Percentiles rank a stretch among this genome's conserved stretches.
Evolutionary conservation across 2,329 filamentous ascomycete genomes (phyloP).

Genomic region (Diaporthe sp.): DNA sequence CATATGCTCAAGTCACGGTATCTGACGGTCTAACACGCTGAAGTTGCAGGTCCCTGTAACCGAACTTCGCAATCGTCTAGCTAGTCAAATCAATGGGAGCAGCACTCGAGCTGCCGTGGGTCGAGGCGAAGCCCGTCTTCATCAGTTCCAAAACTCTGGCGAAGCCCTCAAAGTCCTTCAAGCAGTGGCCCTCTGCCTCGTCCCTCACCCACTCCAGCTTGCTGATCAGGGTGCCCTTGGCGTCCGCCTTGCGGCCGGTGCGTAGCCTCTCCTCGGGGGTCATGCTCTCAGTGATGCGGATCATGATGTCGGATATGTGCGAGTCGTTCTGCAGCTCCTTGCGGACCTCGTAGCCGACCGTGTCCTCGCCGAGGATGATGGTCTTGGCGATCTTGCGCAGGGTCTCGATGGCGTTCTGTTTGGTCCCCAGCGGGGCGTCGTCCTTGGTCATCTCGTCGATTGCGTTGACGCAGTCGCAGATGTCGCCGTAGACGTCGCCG

Average conservation of each 20-base stretch:
- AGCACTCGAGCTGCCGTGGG: not conserved
- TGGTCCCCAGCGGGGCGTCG: conserved; percentile 28
- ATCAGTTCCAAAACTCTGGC: conserved; percentile 16
- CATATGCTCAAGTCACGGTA: not conserved
- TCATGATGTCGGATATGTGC: conserved; percentile 27
- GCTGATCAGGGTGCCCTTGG: conserved; percentile 5
- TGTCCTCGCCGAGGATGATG: conserved; percentile 23
- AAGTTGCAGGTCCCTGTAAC: not conserved
- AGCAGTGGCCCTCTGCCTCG: not conserved
- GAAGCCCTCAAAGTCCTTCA: not conserved
- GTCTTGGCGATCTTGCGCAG: conserved; percentile 39
- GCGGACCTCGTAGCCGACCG: conserved; percentile 28
- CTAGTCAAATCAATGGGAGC: conserved; percentile 6
- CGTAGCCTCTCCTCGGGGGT: conserved; percentile 27
- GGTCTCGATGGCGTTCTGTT: conserved; percentile 37
- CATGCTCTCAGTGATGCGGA: conserved; percentile 22
- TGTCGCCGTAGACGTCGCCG: conserved; percentile 17
- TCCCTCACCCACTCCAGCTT: conserved; percentile 26
- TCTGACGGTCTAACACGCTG: not conserved
- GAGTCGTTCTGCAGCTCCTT: conserved; percentile 22
- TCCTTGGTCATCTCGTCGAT: conserved; percentile 27
- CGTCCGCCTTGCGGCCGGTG: not conserved
- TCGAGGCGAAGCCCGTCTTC: not conserved
- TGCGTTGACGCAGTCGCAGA: conserved; percentile 22
- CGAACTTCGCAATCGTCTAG: not conserved